Conservation (phyloP, 352 stramenopile species). For the Aphanomyces astaci region DNA sequence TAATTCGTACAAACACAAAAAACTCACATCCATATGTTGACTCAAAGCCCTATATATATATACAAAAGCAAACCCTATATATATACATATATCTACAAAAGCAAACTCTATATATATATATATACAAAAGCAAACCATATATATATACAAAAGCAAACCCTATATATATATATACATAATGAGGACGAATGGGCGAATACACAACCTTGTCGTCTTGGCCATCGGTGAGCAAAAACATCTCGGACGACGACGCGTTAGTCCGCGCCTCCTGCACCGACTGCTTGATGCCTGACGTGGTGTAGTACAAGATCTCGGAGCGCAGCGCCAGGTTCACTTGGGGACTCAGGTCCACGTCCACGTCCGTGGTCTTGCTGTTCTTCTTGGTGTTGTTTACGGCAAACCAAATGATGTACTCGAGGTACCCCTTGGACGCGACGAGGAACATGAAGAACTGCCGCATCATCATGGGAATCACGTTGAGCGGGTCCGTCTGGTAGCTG, state of each 20-base stretch:
- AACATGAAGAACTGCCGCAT: slow-evolving; percentile 77
- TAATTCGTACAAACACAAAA: too few species aligned
- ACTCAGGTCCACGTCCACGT: slow-evolving; percentile 79
- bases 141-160: too few species aligned
- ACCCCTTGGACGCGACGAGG: slow-evolving; percentile 74
- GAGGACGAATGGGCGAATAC: too few species aligned
- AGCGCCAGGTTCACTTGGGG: slow-evolving; percentile 84
- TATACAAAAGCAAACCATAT: too few species aligned
- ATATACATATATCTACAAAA: too few species aligned
- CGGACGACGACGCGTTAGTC: slow-evolving; percentile 52
- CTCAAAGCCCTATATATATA: too few species aligned
- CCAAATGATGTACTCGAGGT: slow-evolving; percentile 86
- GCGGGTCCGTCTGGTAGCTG: slow-evolving; percentile 44
- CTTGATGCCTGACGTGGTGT: slow-evolving; percentile 86
- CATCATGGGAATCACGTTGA: slow-evolving; percentile 52
- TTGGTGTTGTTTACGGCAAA: slow-evolving; percentile 86
- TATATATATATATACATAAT: too few species aligned
- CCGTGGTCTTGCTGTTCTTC: slow-evolving; percentile 58
- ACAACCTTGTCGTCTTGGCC: slow-evolving; percentile 45
- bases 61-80: too few species aligned
- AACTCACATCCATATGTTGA: too few species aligned
- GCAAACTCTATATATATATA: too few species aligned
- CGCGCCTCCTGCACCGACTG: slow-evolving; percentile 65
- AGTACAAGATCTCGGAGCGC: slow-evolving; percentile 84
- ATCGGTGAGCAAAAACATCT: slow-evolving; percentile 22